Conservation (phyloP, 192 early-diverging fungal species). For the Coemansia sp. region DNA sequence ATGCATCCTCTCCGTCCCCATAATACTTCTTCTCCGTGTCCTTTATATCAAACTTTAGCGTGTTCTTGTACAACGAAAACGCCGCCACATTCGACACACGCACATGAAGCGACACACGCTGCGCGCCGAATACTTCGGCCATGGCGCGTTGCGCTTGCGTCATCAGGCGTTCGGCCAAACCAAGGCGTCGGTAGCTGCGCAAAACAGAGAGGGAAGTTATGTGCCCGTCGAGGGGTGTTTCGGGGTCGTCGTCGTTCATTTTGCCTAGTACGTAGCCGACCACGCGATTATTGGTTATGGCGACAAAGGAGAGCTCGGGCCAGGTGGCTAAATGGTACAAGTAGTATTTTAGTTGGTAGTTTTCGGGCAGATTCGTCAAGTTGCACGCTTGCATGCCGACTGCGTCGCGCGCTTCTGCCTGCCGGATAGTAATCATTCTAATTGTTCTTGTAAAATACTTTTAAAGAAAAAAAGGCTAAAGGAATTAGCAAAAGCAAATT, state of each 20-base stretch:
- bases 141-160: conserved; percentile 79
- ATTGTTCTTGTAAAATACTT: not conserved
- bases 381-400: conserved; percentile 97
- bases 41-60: conserved; percentile 80
- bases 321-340: conserved; percentile 78
- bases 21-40: conserved; percentile 96
- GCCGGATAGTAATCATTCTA: conserved; percentile 48
- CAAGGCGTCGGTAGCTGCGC: conserved; percentile 92
- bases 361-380: conserved; percentile 95
- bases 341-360: conserved; percentile 99
- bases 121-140: conserved; percentile 82
- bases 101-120: conserved; percentile 92
- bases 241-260: conserved; percentile 88
- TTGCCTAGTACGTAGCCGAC: conserved; percentile 98
- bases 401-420: conserved; percentile 38
- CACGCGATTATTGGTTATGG: conserved; percentile 84
- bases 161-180: conserved; percentile 98
- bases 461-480: conserved; percentile 1
- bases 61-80: conserved; percentile 89
- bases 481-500: not conserved
- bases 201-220: conserved; percentile 96
- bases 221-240: conserved; percentile 73
- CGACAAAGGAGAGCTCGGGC: conserved; percentile 94
- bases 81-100: conserved; percentile 91
- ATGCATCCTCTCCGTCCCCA: conserved; percentile 94